These are phyloP conservation scores for Psilocybe sp. DNA, from an alignment of 768 basidiomycete species.

Conservation along the genomic window DNA sequence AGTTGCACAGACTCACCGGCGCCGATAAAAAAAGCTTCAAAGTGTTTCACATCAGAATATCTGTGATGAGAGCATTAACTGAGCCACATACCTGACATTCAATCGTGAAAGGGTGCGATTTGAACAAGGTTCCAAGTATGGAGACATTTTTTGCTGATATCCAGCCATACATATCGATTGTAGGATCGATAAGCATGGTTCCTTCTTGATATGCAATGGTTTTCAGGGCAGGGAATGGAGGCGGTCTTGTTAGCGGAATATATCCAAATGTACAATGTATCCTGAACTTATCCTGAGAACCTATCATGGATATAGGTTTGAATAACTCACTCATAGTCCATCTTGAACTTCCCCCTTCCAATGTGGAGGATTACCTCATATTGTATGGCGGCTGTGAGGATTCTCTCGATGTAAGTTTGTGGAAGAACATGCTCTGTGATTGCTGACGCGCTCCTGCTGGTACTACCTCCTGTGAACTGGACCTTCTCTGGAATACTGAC, in stretches of 20 bases:
- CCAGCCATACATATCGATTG: slow-evolving; percentile 40
- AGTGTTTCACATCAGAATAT: not conserved
- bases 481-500: slow-evolving; percentile 36
- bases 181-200: slow-evolving; percentile 32
- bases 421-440: slow-evolving; percentile 28
- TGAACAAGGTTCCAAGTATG: slow-evolving; percentile 28
- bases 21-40: slow-evolving; percentile 35
- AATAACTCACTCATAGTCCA: slow-evolving; percentile 30
- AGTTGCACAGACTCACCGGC: slow-evolving; percentile 27
- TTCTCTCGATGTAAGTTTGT: slow-evolving; percentile 36
- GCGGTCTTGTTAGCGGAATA: slow-evolving; percentile 28
- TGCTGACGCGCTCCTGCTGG: slow-evolving; percentile 14
- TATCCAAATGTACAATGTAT: slow-evolving; percentile 27
- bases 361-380: slow-evolving; percentile 29
- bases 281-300: slow-evolving; percentile 13
- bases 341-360: slow-evolving; percentile 20
- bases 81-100: slow-evolving; percentile 28
- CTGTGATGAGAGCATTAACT: not conserved
- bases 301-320: not conserved
- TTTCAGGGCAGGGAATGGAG: slow-evolving; percentile 29
- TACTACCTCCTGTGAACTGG: slow-evolving; percentile 12
- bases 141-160: slow-evolving; percentile 20
- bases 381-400: slow-evolving; percentile 36
- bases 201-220: slow-evolving; percentile 34
- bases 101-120: slow-evolving; percentile 22